Percentiles rank a stretch among this genome's conserved stretches.
Conservation (phyloP, 1,139 yeast species). For the Scheffersomyces stambukii region DNA sequence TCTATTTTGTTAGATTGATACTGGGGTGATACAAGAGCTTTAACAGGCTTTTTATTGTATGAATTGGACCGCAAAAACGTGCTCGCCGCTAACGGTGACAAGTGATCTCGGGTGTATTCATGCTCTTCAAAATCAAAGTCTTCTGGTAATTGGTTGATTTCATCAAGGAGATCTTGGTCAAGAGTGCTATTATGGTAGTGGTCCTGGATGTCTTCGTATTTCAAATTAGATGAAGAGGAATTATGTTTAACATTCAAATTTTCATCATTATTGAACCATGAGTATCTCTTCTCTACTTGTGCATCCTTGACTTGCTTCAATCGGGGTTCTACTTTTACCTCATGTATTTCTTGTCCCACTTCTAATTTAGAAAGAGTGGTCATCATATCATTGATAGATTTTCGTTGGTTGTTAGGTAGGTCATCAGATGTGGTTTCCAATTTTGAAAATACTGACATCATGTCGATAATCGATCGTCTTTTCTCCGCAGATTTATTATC, state of each 20-base stretch:
- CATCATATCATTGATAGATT: not conserved
- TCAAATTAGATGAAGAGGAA: too few relatives aligned
- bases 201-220: not conserved
- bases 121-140: constrained; percentile 51
- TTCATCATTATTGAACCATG: constrained; percentile 38
- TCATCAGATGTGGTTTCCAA: constrained; percentile 1
- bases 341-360: constrained; percentile 3
- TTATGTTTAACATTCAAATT: constrained; percentile 13
- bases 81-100: too few relatives aligned
- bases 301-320: too few relatives aligned
- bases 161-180: constrained; percentile 45
- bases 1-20: constrained; percentile 43
- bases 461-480: constrained; percentile 18
- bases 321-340: too few relatives aligned
- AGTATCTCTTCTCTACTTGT: constrained; percentile 21
- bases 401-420: not conserved
- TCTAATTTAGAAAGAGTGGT: not conserved
- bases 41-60: constrained; percentile 35
- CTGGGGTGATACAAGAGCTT: constrained; percentile 20
- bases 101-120: constrained; percentile 12
- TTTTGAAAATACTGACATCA: constrained; percentile 18
- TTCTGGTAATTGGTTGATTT: constrained; percentile 55
- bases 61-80: constrained; percentile 31
- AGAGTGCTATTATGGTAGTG: constrained; percentile 13
- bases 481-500: too few relatives aligned